A percentile compares a stretch with the other conserved stretches of the same genome.
These are phyloP conservation scores for Penicillium ucsense DNA, from an alignment of 495 filamentous ascomycete genomes.

Conservation along the genomic window DNA sequence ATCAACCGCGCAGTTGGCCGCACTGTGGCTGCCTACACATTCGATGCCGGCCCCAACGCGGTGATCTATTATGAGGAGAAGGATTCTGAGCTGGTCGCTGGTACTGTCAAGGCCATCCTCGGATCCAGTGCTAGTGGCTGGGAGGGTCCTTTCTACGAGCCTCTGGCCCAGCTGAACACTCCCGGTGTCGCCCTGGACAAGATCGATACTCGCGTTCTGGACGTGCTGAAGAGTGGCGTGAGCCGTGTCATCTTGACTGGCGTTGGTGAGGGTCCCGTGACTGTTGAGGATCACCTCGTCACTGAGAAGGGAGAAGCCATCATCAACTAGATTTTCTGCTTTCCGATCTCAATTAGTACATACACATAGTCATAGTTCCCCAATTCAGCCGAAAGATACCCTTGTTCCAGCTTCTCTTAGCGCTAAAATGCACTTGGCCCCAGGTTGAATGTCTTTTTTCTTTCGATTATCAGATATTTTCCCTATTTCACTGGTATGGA, in stretches of 20 bases:
- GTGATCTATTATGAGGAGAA: slow-evolving; percentile 88
- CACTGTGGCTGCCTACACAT: slow-evolving; percentile 85
- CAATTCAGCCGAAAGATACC: slow-evolving; percentile 17
- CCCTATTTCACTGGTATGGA: too few species aligned
- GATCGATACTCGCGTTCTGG: slow-evolving; percentile 46
- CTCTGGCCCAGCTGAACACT: slow-evolving; percentile 35
- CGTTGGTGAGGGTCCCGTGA: slow-evolving; percentile 82
- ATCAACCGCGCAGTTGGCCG: slow-evolving; percentile 69
- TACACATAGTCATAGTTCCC: slow-evolving; percentile 4
- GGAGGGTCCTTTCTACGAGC: slow-evolving; percentile 43
- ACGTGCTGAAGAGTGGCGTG: slow-evolving; percentile 64
- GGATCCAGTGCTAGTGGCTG: slow-evolving; percentile 49
- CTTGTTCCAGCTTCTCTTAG: slow-evolving; percentile 6
- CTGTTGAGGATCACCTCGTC: slow-evolving; percentile 68
- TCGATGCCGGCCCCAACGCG: slow-evolving; percentile 93
- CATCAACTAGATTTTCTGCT: slow-evolving; percentile 11
- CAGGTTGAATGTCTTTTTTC: too few species aligned
- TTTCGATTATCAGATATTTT: too few species aligned
- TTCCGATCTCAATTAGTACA: too few species aligned
- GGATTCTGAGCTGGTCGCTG: slow-evolving; percentile 60
- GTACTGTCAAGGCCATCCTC: slow-evolving; percentile 50
- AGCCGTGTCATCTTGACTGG: slow-evolving; percentile 81
- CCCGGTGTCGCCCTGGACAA: slow-evolving; percentile 38
- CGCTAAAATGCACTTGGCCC: too few species aligned
- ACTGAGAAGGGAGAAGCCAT: slow-evolving; percentile 54